Percentiles rank a stretch among this genome's conserved stretches.
phyloP scores from a whole-genome alignment of 768 basidiomycete genomes.

The Postia placenta region DNA sequence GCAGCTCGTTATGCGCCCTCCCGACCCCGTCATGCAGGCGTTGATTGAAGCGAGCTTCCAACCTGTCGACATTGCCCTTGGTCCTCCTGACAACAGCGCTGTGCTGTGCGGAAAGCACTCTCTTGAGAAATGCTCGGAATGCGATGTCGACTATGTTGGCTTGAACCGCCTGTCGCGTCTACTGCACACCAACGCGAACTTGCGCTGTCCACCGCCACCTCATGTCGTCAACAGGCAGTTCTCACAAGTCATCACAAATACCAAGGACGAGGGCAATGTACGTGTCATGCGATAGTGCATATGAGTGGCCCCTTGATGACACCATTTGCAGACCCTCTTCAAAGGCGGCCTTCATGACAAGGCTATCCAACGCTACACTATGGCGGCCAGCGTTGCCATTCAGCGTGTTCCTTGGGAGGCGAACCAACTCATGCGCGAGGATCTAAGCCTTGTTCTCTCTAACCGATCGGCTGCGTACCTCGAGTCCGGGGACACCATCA shows the following conservation, averaged over 20 bases:
- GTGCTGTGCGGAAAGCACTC: conserved; percentile 65
- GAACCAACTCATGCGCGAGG: conserved; percentile 79
- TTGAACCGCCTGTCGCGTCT: conserved; percentile 75
- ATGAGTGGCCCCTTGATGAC: neutral
- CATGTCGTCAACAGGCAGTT: conserved; percentile 73
- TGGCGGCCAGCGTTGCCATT: conserved; percentile 68
- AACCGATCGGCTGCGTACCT: conserved; percentile 89
- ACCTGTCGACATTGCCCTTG: conserved; percentile 50
- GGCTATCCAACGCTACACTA: conserved; percentile 75
- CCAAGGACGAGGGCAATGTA: conserved; percentile 96
- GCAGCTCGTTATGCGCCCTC: conserved; percentile 32
- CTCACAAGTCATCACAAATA: conserved; percentile 62
- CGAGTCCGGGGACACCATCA: conserved; percentile 68
- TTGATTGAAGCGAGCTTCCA: conserved; percentile 69
- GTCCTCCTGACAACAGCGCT: conserved; percentile 42
- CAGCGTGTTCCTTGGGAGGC: conserved; percentile 88
- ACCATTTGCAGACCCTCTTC: conserved; percentile 55
- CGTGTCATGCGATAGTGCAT: conserved; percentile 25
- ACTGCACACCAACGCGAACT: conserved; percentile 60
- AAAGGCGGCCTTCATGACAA: conserved; percentile 63
- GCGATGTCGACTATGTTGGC: conserved; percentile 64
- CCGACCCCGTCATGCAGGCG: conserved; percentile 70
- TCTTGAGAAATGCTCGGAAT: conserved; percentile 68
- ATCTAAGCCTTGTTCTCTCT: conserved; percentile 82
- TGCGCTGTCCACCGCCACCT: conserved; percentile 77